These are phyloP conservation scores for Cercospora sojina DNA, from an alignment of 2,329 filamentous ascomycete genomes.

Conservation along the genomic window DNA sequence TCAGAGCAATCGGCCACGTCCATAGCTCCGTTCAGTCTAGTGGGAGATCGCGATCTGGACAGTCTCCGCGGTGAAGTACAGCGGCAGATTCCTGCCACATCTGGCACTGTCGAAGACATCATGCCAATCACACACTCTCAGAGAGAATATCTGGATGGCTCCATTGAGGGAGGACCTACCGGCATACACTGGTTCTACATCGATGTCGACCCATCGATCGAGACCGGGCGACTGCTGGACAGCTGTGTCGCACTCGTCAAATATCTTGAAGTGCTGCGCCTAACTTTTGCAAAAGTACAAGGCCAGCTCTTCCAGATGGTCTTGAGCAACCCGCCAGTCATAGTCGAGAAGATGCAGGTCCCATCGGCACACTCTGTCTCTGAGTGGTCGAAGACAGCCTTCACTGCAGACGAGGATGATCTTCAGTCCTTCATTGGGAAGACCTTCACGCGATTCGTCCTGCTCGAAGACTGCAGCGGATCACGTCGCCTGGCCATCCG, in stretches of 20 bases:
- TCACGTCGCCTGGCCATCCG: constrained; percentile 26
- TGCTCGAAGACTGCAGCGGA: background rate
- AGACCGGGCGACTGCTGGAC: background rate
- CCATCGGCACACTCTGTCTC: background rate
- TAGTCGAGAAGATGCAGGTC: background rate
- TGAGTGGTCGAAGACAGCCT: background rate
- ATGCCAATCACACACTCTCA: constrained; percentile 1
- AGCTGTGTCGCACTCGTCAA: background rate
- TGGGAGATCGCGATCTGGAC: background rate
- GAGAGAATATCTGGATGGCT: constrained; percentile 1
- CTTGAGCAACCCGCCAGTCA: background rate
- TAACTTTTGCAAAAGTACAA: background rate
- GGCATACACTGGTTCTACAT: constrained; percentile 1
- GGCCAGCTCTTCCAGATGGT: background rate
- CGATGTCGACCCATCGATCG: background rate
- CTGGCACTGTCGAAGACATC: background rate
- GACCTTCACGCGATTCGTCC: background rate
- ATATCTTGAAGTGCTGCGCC: background rate
- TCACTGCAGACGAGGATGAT: background rate
- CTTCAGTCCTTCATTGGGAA: background rate
- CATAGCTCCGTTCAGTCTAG: background rate
- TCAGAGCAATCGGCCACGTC: background rate
- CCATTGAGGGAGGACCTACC: background rate
- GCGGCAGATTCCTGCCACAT: background rate
- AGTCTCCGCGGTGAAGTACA: background rate